Conservation (phyloP, 73 alveolate genomes). For the Paramecium caudatum region DNA sequence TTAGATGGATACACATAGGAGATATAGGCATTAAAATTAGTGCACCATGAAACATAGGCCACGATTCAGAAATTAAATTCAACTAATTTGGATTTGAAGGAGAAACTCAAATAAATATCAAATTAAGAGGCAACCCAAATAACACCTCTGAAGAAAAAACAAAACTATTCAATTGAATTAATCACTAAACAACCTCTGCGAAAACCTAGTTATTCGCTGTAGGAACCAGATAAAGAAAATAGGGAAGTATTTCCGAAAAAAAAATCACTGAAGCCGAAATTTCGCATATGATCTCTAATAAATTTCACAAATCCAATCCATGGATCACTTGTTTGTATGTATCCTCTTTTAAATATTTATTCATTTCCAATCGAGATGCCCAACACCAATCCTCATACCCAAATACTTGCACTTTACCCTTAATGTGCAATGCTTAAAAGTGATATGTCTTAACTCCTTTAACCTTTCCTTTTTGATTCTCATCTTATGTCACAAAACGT, state of each 20-base stretch:
- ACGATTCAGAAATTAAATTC: not conserved
- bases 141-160: constrained; percentile 11
- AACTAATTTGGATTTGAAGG: constrained; percentile 21
- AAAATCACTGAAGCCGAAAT: constrained; percentile 29
- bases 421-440: not conserved
- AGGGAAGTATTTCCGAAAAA: constrained; percentile 32
- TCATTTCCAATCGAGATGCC: constrained; percentile 54
- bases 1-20: constrained; percentile 1
- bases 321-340: constrained; percentile 20
- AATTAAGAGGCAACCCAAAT: not conserved
- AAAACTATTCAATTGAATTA: constrained; percentile 16
- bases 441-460: constrained; percentile 17
- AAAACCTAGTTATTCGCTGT: constrained; percentile 19
- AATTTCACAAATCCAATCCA: constrained; percentile 57
- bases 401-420: constrained; percentile 17
- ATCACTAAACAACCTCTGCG: constrained; percentile 35
- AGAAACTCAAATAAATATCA: constrained; percentile 42
- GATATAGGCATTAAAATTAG: not conserved
- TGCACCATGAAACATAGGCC: not conserved
- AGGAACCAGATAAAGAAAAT: constrained; percentile 57
- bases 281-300: not conserved
- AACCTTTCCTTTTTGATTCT: not conserved
- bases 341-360: constrained; percentile 8
- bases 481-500: not conserved
- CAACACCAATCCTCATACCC: constrained; percentile 58